Evolutionary conservation across 768 basidiomycete species (phyloP).

Genomic region (Lactifluus pinguis): DNA sequence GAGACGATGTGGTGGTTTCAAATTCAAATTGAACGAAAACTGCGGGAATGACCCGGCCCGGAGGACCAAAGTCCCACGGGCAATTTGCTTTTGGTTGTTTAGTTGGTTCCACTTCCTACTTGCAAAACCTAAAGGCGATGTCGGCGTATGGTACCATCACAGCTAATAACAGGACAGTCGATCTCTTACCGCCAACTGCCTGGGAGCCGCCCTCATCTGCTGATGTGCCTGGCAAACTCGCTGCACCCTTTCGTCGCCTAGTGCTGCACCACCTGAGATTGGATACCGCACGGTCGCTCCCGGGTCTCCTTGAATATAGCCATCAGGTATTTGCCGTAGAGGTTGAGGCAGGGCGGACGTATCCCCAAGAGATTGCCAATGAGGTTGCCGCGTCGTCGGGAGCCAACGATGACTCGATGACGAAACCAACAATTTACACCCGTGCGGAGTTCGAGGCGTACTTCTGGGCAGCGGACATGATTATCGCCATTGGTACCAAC

Average conservation of each 20-base stretch:
- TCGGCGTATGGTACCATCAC: slow-evolving; percentile 66
- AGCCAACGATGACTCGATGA: neutral
- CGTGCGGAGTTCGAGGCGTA: slow-evolving; percentile 57
- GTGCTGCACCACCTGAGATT: slow-evolving; percentile 28
- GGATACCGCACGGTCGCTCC: slow-evolving; percentile 24
- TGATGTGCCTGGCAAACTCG: slow-evolving; percentile 7
- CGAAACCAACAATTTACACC: slow-evolving; percentile 18
- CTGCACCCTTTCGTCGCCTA: slow-evolving; percentile 25
- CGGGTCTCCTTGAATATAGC: slow-evolving; percentile 54
- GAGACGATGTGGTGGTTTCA: no score
- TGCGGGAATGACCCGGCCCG: no score
- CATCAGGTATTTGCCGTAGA: slow-evolving; percentile 56
- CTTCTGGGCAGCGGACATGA: slow-evolving; percentile 69
- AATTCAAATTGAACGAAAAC: no score
- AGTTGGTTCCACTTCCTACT: no score
- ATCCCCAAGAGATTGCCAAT: slow-evolving; percentile 62
- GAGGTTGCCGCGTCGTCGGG: no score
- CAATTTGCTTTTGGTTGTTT: no score
- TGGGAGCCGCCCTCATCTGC: slow-evolving; percentile 32
- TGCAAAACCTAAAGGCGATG: slow-evolving; percentile 30
- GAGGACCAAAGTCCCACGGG: no score
- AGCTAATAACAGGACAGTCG: slow-evolving; percentile 23
- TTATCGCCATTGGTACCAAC: slow-evolving; percentile 47
- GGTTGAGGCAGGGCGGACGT: slow-evolving; percentile 56
- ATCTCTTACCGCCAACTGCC: slow-evolving; percentile 38